Evolutionary conservation across 2,329 filamentous ascomycete genomes (phyloP).

Genomic region (Microdochium trichocladiopsis): DNA sequence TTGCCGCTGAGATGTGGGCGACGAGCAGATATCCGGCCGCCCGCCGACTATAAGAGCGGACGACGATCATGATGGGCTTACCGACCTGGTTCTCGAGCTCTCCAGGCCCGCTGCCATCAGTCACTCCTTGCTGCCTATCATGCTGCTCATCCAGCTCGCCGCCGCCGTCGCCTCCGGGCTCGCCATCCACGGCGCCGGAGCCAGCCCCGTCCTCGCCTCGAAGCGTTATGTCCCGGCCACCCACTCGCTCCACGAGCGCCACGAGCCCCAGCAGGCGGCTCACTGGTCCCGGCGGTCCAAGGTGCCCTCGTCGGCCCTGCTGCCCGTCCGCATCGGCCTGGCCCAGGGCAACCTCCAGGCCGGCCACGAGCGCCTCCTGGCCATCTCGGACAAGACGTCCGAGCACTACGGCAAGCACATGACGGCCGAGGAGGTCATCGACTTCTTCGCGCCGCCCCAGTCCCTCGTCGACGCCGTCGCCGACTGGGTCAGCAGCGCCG

Average conservation of each 20-base stretch:
- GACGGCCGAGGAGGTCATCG: slow-evolving; percentile 24
- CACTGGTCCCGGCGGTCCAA: slow-evolving; percentile 18
- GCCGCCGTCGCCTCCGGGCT: slow-evolving; percentile 10
- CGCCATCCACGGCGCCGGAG: slow-evolving; percentile 7
- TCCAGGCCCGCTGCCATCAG: too few species aligned
- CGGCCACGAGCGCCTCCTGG: slow-evolving; percentile 21
- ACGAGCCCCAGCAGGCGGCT: slow-evolving; percentile 12
- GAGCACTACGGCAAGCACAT: slow-evolving; percentile 29
- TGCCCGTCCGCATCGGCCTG: slow-evolving; percentile 25
- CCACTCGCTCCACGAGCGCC: slow-evolving; percentile 23
- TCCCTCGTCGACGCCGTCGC: slow-evolving; percentile 24
- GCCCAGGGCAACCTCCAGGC: slow-evolving; percentile 18
- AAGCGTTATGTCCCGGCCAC: slow-evolving; percentile 13
- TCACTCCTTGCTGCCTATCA: not conserved
- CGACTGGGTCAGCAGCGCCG: slow-evolving; percentile 26
- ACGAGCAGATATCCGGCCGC: too few species aligned
- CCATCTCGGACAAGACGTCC: slow-evolving; percentile 19
- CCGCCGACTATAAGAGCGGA: too few species aligned
- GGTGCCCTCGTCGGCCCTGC: slow-evolving; percentile 10
- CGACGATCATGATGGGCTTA: too few species aligned
- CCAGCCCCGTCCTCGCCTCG: slow-evolving; percentile 6
- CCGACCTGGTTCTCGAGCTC: too few species aligned
- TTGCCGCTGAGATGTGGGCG: too few species aligned
- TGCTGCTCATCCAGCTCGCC: slow-evolving; percentile 10
- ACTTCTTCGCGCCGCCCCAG: slow-evolving; percentile 26